Base-by-base conservation (phyloP, 2,329 filamentous ascomycete species). In the Colletotrichum lindemuthianum region DNA sequence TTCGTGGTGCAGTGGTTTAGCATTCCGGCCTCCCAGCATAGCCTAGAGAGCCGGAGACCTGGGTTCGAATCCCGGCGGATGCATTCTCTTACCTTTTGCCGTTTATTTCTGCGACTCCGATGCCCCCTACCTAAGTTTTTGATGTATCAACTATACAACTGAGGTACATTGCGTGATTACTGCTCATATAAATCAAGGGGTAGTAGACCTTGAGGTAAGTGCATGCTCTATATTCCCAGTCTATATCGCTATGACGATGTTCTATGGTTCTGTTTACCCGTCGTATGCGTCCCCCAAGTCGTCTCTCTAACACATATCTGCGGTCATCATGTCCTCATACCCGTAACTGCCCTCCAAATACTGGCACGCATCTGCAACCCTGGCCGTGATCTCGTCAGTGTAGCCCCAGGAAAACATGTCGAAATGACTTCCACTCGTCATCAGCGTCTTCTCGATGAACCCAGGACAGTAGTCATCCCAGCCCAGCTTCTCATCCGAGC, bases 341-440 rank as follows among this genome's bases (percentile, higher is more conserved):
- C 24, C 24, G 24, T 24, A 5, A 24, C 24, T 33, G 8, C 15
- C 52, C 45, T 65, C 58, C 51, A 65, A 7, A 7, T 43, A 41
- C 11, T 36, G 34, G 54, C 75, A 78, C 0, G 74, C 77, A 24
- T 57, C 54, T 24, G 48, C 70, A 33, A 78, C 55, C 53, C 65
- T 70, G 33, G 63, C 66, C 2, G 73, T 74, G 2, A 74, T 69
- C 0, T 56, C 60, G 1, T 72, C 71, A 13, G 76, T 59, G 5
- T 72, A 66, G 0, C 69, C 68, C 40, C 70, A 71, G 2, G 71
- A 70, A 68, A 84, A 85, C 43, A 84, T 72, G 57, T 77, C 77
- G 66, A 82, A 87, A 67, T 87, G 85, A 60, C 86, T 78, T 0
- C 84, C 83, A 1, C 83, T 76, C 2, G 86, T 75, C 10, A 83